Evolutionary conservation across 1,284 basidiomycete genomes (phyloP), one percentile per base, ranked within the genome.

Genomic region (Leccinum griseonigrum): DNA sequence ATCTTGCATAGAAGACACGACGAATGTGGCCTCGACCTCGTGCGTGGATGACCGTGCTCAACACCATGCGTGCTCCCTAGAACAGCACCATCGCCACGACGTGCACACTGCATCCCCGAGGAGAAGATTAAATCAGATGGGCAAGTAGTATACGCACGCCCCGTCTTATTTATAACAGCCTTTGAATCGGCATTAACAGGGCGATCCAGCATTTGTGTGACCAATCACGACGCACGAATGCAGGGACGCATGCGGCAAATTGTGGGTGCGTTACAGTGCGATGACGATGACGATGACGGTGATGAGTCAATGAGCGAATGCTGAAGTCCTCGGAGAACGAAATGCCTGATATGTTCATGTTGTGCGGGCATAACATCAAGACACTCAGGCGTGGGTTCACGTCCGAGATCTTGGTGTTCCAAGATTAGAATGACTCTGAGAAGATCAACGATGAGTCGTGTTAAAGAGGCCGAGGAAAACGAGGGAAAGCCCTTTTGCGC

Each of bases 251-350:
- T 48, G 22, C 22, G 22, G 18, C 22, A 22, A 48, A 48, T 13
- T 26, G 46, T 7, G 13, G 18, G 46, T 14, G 52, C 29, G 16
- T 29, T 56, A 32, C 22, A 22, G 46, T 32, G 50, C 8, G 22
- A 32, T 43, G 26, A 13, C 36, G 36, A 13, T 5, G 18, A 36
- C 13, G 34, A 38, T 4, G 36, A 31, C 38, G 38, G 16, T 28
- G 50, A 36, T 43, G 36, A 22, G 22, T 18, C 22, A 8, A 3
- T 4, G 22, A 14, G 26, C 13, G 22, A 48, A 13, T 14, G 13
- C 46, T 14, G 14, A 56, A 28, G 40, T 66, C 67, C 66, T 68
- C 68, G 66, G 68, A 64, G 60, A 48, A 64, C n/a, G 5, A 26
- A 29, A 46, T 6, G 32, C 14, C 22, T 28, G 50, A 31, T 28